Percentiles rank a stretch among this genome's conserved stretches.
Evolutionary conservation across 2,329 filamentous ascomycete genomes (phyloP).

Genomic region (Chalaropsis thielavioides): DNA sequence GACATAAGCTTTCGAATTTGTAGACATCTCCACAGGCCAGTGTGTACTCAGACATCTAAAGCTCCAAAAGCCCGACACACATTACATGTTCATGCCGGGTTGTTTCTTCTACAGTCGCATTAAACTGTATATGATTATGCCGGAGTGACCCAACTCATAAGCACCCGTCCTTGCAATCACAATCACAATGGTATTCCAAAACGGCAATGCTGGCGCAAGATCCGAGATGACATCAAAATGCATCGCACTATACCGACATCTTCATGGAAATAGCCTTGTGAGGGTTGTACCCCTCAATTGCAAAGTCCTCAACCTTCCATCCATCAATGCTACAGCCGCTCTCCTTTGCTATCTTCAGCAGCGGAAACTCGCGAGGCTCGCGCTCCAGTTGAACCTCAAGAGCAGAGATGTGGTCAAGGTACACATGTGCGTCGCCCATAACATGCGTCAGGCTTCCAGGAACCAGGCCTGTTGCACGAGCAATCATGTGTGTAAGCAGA

Average conservation of each 20-base stretch:
- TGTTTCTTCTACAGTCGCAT: background rate
- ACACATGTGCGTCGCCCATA: slow-evolving; percentile 97
- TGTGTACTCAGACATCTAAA: background rate
- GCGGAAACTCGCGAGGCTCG: slow-evolving; percentile 69
- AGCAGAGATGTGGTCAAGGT: slow-evolving; percentile 82
- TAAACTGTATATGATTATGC: background rate
- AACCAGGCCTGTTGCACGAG: slow-evolving; percentile 68
- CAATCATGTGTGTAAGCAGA: slow-evolving; percentile 86
- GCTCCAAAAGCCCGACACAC: background rate
- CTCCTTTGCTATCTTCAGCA: slow-evolving; percentile 55
- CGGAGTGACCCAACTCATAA: background rate
- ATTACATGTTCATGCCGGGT: background rate
- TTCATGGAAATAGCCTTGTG: slow-evolving; percentile 94
- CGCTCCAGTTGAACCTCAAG: slow-evolving; percentile 65
- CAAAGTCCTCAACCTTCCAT: slow-evolving; percentile 79
- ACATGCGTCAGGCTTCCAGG: slow-evolving; percentile 84
- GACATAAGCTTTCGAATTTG: background rate
- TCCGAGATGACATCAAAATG: background rate
- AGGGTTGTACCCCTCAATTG: slow-evolving; percentile 74
- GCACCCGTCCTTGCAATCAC: background rate
- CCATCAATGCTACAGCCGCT: slow-evolving; percentile 68
- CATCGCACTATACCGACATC: slow-evolving; percentile 62
- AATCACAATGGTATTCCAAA: background rate
- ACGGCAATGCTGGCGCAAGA: background rate
- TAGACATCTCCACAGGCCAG: background rate